Conservation (phyloP, 2,329 filamentous ascomycete genomes). For the Karstenula rhodostoma region DNA sequence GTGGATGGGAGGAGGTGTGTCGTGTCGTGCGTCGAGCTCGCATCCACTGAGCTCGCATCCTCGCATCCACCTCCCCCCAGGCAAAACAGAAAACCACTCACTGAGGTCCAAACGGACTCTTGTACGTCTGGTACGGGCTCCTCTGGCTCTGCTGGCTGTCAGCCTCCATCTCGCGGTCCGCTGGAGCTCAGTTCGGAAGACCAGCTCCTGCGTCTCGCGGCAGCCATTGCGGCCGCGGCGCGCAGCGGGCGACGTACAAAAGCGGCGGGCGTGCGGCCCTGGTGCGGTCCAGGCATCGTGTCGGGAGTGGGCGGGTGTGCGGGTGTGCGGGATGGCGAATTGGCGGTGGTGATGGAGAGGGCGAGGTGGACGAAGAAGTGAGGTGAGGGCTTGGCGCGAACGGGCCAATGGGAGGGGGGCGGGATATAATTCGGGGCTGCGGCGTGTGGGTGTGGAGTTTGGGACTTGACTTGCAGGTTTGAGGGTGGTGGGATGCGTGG, state of each 20-base stretch:
- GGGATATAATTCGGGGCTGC: not conserved
- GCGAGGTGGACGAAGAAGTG: not conserved
- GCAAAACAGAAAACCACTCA: conserved; percentile 48
- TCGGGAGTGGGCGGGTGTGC: not conserved
- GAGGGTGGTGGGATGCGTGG: too few relatives aligned
- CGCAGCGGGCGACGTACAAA: conserved; percentile 29
- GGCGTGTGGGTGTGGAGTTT: not conserved
- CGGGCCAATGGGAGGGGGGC: conserved; percentile 7
- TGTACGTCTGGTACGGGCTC: conserved; percentile 58
- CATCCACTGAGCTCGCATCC: not conserved
- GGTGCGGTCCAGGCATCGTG: conserved; percentile 26
- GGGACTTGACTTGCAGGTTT: too few relatives aligned
- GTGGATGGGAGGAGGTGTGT: not conserved
- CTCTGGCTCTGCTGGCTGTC: conserved; percentile 38
- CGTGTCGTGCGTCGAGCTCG: not conserved
- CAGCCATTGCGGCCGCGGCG: conserved; percentile 21
- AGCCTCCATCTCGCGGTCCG: conserved; percentile 27
- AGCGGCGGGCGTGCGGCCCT: conserved; percentile 39
- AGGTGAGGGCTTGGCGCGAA: conserved; percentile 4
- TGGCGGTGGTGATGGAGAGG: conserved; percentile 8
- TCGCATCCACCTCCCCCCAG: not conserved
- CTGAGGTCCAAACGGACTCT: conserved; percentile 67
- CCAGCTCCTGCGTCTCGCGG: not conserved
- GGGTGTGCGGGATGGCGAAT: conserved; percentile 1
- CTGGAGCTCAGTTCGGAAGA: too few relatives aligned